These are phyloP conservation scores for Panaeolus papilionaceus DNA, from an alignment of 768 basidiomycete genomes.

Conservation along the genomic window DNA sequence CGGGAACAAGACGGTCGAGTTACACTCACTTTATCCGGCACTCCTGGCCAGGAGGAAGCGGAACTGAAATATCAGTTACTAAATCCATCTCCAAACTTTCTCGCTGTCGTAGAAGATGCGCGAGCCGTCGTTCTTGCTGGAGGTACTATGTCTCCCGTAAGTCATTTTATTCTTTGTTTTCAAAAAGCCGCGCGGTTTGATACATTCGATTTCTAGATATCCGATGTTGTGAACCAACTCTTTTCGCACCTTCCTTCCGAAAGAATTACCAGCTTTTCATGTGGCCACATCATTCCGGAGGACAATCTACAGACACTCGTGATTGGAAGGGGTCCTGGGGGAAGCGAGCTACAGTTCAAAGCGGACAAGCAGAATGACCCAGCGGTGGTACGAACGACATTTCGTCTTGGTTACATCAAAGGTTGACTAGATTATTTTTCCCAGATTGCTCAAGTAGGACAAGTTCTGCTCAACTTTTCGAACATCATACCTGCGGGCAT, in stretches of 20 bases:
- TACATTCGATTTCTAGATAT: conserved; percentile 59
- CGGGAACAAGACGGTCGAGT: conserved; percentile 71
- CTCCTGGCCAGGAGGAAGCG: conserved; percentile 45
- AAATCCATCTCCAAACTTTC: conserved; percentile 88
- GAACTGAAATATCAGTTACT: conserved; percentile 91
- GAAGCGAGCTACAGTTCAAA: conserved; percentile 81
- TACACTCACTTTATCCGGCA: conserved; percentile 55
- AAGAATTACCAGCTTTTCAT: conserved; percentile 82
- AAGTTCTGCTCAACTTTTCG: conserved; percentile 80
- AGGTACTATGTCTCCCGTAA: conserved; percentile 98
- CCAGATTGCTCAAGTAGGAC: conserved; percentile 84
- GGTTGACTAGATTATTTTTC: background rate
- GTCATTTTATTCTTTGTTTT: conserved; percentile 22
- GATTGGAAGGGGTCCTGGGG: conserved; percentile 76
- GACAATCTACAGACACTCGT: conserved; percentile 80
- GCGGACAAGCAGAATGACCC: conserved; percentile 74
- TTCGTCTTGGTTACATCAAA: background rate
- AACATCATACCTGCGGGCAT: conserved; percentile 85
- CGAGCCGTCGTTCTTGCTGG: conserved; percentile 91
- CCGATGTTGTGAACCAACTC: conserved; percentile 84
- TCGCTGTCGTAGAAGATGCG: conserved; percentile 82
- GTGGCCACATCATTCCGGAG: conserved; percentile 89
- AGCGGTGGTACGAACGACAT: conserved; percentile 48
- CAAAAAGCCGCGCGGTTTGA: background rate
- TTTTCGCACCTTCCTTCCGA: conserved; percentile 69